Base-by-base conservation (phyloP, 768 basidiomycete species). In the Mycena vitilis region DNA sequence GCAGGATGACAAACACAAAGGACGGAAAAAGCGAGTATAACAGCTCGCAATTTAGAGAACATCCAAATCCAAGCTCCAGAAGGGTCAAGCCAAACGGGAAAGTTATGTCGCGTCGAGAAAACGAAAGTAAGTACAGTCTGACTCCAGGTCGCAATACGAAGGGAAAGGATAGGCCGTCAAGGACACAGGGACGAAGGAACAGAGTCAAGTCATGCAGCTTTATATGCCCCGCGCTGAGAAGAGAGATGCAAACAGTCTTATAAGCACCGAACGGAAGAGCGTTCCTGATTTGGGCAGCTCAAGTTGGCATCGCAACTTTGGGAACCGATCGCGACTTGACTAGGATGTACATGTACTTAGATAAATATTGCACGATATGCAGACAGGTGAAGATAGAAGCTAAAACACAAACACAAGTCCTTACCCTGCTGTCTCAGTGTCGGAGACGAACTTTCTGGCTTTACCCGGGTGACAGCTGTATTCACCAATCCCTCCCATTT, bases 81-180 rank as follows among this genome's bases (percentile, higher is more conserved):
- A 51, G 38, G 5, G 25, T 23, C 15, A 54, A 55, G 42, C 45
- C n/a, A 34, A 49, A 53, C 23, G 44, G 12, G 53, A 55, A 25
- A 48, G 51, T 57, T 11, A 40, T 55, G 42, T 13, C 30, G 54
- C 63, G 10, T 44, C 9, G 45, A n/a, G 38, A 30, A 30, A 38
- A 18, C 12, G 2, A 4, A 20, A 52, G 25, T n/a, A n/a, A n/a
- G n/a, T n/a, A 48, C 13, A 59, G 53, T 13, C 10, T 49, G 66
- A 63, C 66, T 38, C 55, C 60, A 42, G 66, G 66, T 52, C 66
- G 57, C 36, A 58, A 51, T 1, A 36, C 3, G 23, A 23, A 56
- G 38, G 47, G 37, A 49, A 53, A 53, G 51, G 60, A 53, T 34
- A 64, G 65, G 48, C 64, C 56, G 64, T 65, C 56, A 56, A 60